Evolutionary conservation across 1,284 basidiomycete genomes (phyloP), one percentile per base, ranked within the genome.

Genomic region (Xerocomus amazonicus): DNA sequence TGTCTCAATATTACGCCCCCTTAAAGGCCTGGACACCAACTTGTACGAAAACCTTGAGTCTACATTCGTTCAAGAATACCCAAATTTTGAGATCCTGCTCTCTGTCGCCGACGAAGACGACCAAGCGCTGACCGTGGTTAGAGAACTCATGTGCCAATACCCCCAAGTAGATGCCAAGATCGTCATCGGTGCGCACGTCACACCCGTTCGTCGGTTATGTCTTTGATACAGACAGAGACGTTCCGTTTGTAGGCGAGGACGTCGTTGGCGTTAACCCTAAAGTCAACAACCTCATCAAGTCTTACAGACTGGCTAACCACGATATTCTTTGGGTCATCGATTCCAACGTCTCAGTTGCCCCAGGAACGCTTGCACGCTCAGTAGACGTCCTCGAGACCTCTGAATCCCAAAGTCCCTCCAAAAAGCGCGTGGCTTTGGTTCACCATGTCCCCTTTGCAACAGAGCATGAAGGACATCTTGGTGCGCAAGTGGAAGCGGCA

Each of bases 261-360:
- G 61, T 75, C 31, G 80, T 96, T 16, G 95, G 96, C 2, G 87
- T 94, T 35, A 99, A 99, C 63, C 97, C 97, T 1, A 99, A 99
- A 75, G 87, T 99, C 62, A 98, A 97, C 75, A 99, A 99, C 66
- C 83, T 99, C 35, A 80, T 96, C 53, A 81, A 84, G 34, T 79
- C 94, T 4, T 97, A 96, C 67, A 75, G 75, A 35, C 73, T 81
- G 61, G 95, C 96, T 0, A 71, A 78, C 48, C 76, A 96, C 67
- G 94, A 99, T 65, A 90, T 98, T 43, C 73, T 99, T 42, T 99
- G 96, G 96, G 89, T 99, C 10, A 77, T 99, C 44, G 97, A 99
- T 69, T 96, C 94, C 17, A 97, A 97, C 57, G 82, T 98, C 42
- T 83, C 84, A 56, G 83, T 88, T 14, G 80, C 82, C 29, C 77